Conservation (phyloP, 176 grass and related monocot genomes). For the Thalia dealbata region DNA sequence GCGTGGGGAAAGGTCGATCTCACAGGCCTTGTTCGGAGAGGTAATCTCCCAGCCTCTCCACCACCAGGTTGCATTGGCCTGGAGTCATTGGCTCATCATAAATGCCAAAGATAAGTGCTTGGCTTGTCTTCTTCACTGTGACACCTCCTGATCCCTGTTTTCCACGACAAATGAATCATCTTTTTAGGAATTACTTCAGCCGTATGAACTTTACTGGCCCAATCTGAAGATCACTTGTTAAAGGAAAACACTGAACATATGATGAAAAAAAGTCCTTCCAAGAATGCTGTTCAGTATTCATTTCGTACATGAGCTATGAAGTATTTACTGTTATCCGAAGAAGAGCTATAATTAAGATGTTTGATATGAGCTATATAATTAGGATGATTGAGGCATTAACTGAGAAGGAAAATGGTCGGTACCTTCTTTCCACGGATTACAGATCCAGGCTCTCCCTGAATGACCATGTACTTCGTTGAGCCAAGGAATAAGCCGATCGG, state of each 20-base stretch:
- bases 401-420: not conserved
- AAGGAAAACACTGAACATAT: too few species aligned
- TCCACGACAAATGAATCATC: too few species aligned
- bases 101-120: conserved; percentile 67
- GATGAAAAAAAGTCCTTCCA: too few species aligned
- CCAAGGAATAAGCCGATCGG: conserved; percentile 60
- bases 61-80: conserved; percentile 82
- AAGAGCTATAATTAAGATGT: too few species aligned
- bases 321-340: too few species aligned
- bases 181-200: too few species aligned
- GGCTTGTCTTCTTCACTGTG: conserved; percentile 70
- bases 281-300: too few species aligned
- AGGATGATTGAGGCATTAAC: too few species aligned
- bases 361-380: too few species aligned
- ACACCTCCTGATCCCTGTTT: conserved; percentile 59
- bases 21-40: conserved; percentile 76
- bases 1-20: not conserved
- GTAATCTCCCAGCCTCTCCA: conserved; percentile 82
- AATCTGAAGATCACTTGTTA: too few species aligned
- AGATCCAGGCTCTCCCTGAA: conserved; percentile 56
- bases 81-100: conserved; percentile 23
- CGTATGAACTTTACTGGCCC: too few species aligned
- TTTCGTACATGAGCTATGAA: too few species aligned
- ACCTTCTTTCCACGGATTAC: conserved; percentile 89
- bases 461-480: conserved; percentile 60